These are phyloP conservation scores for Allium cepa DNA, from an alignment of 106 monocot species.

Conservation along the genomic window DNA sequence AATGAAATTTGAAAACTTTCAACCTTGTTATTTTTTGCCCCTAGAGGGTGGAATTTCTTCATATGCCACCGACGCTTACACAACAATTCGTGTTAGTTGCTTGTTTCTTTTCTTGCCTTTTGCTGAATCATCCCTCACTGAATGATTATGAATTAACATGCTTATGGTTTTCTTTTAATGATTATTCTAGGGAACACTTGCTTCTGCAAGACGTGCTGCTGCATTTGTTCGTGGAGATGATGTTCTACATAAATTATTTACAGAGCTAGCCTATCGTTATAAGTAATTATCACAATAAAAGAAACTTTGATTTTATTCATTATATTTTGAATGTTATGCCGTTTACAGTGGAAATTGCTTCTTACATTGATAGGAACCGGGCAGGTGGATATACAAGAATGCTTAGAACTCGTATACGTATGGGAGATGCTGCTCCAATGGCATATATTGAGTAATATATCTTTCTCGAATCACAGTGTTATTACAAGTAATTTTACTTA, in stretches of 20 bases:
- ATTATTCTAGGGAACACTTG: conserved; percentile 57
- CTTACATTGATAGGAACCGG: conserved; percentile 44
- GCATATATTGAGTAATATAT: conserved; percentile 88
- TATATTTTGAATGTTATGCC: background rate
- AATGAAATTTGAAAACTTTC: no score
- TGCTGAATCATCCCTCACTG: no score
- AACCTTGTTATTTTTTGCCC: no score
- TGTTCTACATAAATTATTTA: conserved; percentile 91
- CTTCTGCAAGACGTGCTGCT: conserved; percentile 77
- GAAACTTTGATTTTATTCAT: background rate
- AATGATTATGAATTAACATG: no score
- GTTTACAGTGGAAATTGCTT: background rate
- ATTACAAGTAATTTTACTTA: no score
- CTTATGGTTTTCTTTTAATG: background rate
- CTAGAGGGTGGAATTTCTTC: no score
- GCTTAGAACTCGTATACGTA: conserved; percentile 85
- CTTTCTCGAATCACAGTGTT: conserved; percentile 7
- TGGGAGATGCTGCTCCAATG: conserved; percentile 98
- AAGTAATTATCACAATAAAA: conserved; percentile 33
- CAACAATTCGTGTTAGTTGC: background rate
- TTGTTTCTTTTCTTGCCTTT: no score
- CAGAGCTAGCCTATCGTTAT: conserved; percentile 91
- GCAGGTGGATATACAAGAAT: conserved; percentile 97
- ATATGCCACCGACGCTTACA: no score
- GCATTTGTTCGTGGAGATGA: conserved; percentile 98